Conservation (phyloP, 345 rosid species). For the Hypericum androsaemum region DNA sequence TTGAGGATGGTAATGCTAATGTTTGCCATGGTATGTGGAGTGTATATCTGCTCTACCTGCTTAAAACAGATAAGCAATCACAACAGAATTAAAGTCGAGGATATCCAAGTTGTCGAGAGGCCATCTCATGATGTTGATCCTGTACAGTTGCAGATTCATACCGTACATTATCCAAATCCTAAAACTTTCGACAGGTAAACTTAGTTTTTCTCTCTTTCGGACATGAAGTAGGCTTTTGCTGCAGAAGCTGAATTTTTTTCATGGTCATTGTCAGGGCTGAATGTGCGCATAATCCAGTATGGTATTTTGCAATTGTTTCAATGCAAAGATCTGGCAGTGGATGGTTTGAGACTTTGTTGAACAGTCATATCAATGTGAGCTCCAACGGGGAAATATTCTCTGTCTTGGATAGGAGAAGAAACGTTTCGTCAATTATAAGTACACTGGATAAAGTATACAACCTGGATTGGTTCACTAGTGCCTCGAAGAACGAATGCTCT, state of each 20-base stretch:
- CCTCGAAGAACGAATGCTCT: constrained; percentile 93
- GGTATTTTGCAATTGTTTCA: constrained; percentile 73
- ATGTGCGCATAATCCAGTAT: constrained; percentile 67
- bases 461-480: constrained; percentile 79
- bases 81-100: constrained; percentile 25
- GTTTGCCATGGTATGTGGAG: constrained; percentile 62
- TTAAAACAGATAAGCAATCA: constrained; percentile 48
- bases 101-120: constrained; percentile 33
- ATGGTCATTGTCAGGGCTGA: constrained; percentile 42
- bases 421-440: constrained; percentile 46
- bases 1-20: constrained; percentile 59
- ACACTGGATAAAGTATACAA: constrained; percentile 79
- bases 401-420: constrained; percentile 46
- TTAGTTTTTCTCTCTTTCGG: constrained; percentile 2
- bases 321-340: constrained; percentile 99
- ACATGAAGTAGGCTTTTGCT: background rate
- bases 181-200: constrained; percentile 67
- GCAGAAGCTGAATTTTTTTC: background rate
- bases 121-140: constrained; percentile 18
- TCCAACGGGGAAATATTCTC: constrained; percentile 95
- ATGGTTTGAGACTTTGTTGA: constrained; percentile 94
- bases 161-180: constrained; percentile 70
- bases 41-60: constrained; percentile 53
- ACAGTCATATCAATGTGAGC: constrained; percentile 81
- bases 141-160: constrained; percentile 22